Evolutionary conservation across 257 asterid species (phyloP), one percentile per base, ranked within the genome.

Genomic region (Petunia axillaris): DNA sequence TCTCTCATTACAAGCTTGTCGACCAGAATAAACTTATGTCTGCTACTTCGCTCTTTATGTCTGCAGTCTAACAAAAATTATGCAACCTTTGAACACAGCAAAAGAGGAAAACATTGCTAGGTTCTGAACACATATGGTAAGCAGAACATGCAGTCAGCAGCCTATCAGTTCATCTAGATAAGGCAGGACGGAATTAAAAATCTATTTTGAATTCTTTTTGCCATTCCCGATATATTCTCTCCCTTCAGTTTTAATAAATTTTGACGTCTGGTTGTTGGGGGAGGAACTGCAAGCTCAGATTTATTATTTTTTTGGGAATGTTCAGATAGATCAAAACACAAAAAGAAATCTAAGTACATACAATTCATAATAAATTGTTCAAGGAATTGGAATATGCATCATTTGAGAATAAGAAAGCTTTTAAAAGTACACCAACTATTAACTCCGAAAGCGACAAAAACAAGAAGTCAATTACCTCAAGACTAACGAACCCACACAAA

Each of bases 401-500:
- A 9, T 48, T 46, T 70, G 77, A 35, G 41, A 70, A 59, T 70
- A 71, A 48, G 43, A 48, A 71, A 35, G 35, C 14, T 0, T 25
- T 25, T 5, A 71, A 25, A 8, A 46, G 11, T 4, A 35, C 43
- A 6, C 35, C 11, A 35, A 71, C 11, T 71, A 71, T 71, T 71
- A 50, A 50, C 46, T 50, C 48, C 14, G 25, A 54, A 7, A 70
- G 15, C 14, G 78, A 8, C 25, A 43, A 36, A 16, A 6, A 4
- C 13, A 73, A 50, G 78, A 15, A 6, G 38, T 67, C 25, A 9
- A 52, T 76, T 91, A 95, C 98, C 98, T 91, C 91, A 71, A 88
- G 85, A 83, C 88, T 87, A 80, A 94, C 84, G 80, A 96, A 96
- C 1, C 98, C 98, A 41, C 99, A 96, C 70, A 96, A 80, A 53